Evolutionary conservation across 768 basidiomycete genomes (phyloP).

Genomic region (Phanerodontia chrysosporium): DNA sequence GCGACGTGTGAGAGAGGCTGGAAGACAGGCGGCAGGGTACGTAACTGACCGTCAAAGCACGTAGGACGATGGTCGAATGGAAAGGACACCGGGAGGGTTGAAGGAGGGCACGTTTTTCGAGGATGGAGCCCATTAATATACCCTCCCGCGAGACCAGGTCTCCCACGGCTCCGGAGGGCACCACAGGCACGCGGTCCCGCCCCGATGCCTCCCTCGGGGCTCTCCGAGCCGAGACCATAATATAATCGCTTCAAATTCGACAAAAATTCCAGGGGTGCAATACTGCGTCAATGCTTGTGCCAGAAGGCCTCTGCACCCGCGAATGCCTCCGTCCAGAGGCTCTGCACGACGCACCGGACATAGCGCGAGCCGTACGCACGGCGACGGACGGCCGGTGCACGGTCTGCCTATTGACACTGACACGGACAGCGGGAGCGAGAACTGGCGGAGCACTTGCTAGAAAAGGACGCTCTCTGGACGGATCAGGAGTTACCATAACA

Average conservation of each 20-base stretch:
- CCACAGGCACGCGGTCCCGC: not conserved
- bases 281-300: not conserved
- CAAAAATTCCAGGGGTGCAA: not conserved
- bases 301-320: not conserved
- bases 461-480: too few relatives aligned
- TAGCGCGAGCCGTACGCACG: too few relatives aligned
- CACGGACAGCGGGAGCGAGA: too few relatives aligned
- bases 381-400: too few relatives aligned
- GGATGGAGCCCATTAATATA: conserved; percentile 8
- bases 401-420: too few relatives aligned
- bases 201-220: not conserved
- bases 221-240: not conserved
- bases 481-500: conserved; percentile 1
- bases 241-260: not conserved
- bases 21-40: not conserved
- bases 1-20: not conserved
- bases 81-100: conserved; percentile 20
- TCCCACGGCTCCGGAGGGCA: conserved; percentile 6
- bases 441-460: too few relatives aligned
- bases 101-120: conserved; percentile 1
- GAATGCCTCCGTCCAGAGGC: too few relatives aligned
- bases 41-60: conserved; percentile 18
- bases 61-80: conserved; percentile 15
- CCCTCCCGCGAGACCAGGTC: conserved; percentile 1
- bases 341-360: too few relatives aligned